A percentile compares a stretch with the other conserved stretches of the same genome.
phyloP scores from a whole-genome alignment of 371 early-diverging fungal genomes.

The Catenaria anguillulae region DNA sequence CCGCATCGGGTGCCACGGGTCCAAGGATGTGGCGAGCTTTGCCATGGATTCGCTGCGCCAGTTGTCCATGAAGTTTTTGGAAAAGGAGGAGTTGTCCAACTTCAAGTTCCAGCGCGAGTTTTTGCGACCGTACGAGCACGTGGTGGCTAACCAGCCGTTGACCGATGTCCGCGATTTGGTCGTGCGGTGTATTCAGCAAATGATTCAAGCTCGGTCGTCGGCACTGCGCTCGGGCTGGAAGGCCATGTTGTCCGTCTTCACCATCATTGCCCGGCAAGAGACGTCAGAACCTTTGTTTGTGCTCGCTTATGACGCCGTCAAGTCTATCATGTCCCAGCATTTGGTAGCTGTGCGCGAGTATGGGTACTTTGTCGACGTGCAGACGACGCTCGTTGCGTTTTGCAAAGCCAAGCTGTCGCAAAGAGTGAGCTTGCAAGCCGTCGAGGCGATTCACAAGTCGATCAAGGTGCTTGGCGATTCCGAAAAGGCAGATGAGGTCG shows the following conservation, averaged over 20 bases:
- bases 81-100: slow-evolving; percentile 79
- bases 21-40: slow-evolving; percentile 74
- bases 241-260: slow-evolving; percentile 66
- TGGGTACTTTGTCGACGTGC: slow-evolving; percentile 6
- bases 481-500: slow-evolving; percentile 19
- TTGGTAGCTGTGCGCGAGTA: slow-evolving; percentile 29
- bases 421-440: slow-evolving; percentile 11
- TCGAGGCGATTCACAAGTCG: slow-evolving; percentile 14
- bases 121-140: slow-evolving; percentile 74
- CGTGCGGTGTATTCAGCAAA: slow-evolving; percentile 69
- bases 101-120: slow-evolving; percentile 95
- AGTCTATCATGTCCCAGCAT: slow-evolving; percentile 23
- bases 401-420: not conserved
- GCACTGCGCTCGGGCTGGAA: slow-evolving; percentile 76
- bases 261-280: slow-evolving; percentile 55
- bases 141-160: slow-evolving; percentile 58
- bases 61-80: slow-evolving; percentile 86
- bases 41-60: slow-evolving; percentile 84
- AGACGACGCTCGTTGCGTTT: not conserved
- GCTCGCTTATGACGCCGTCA: slow-evolving; percentile 32
- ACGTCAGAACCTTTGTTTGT: slow-evolving; percentile 31
- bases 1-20: slow-evolving; percentile 75
- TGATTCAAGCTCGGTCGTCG: slow-evolving; percentile 58
- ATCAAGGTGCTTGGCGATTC: slow-evolving; percentile 6
- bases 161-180: slow-evolving; percentile 83